Evolutionary conservation across 1,284 basidiomycete species (phyloP), one percentile per base, ranked within the genome.

Genomic region (Pseudozyma hubeiensis): DNA sequence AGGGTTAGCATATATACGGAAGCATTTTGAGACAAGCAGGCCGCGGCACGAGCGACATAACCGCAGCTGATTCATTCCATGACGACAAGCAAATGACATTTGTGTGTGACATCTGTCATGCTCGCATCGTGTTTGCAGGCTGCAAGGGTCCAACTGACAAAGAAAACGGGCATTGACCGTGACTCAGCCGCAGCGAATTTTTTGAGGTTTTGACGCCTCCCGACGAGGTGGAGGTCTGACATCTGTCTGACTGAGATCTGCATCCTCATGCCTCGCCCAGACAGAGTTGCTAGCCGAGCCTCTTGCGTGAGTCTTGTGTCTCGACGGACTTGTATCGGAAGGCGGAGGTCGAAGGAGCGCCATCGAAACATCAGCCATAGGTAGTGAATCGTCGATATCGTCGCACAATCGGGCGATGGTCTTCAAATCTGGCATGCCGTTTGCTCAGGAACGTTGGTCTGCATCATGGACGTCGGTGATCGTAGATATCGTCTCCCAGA

Each of bases 401-500:
- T 24, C 24, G 24, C 24, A 2, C 24, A 24, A 2, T 4, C 2
- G 24, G 24, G 24, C 24, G 24, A 24, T 24, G 24, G 24, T 45
- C 44, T 1, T 2, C 44, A 5, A 24, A 24, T 24, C 24, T 24
- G 24, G 4, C 24, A 24, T 24, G 24, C 24, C 4, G 2, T 24
- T 24, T 16, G 30, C 29, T n/a, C 24, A 14, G n/a, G 29, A 5
- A 34, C 4, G 24, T 31, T 16, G n/a, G 29, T 6, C 7, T 5
- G 7, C 29, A 55, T 60, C 49, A 64, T 29, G 56, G 56, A 30
- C 57, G 59, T 33, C 62, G 57, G 35, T 53, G 62, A 34, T 61
- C 62, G 16, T 70, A 64, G 37, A 56, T 31, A 33, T 65, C 62
- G 17, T 65, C 58, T 5, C 53, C 62, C 19, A 53, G 24, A 44